A percentile compares a stretch with the other conserved stretches of the same genome.
Conservation (phyloP, 1,284 basidiomycete genomes). For the Neonothopanus nambi region DNA sequence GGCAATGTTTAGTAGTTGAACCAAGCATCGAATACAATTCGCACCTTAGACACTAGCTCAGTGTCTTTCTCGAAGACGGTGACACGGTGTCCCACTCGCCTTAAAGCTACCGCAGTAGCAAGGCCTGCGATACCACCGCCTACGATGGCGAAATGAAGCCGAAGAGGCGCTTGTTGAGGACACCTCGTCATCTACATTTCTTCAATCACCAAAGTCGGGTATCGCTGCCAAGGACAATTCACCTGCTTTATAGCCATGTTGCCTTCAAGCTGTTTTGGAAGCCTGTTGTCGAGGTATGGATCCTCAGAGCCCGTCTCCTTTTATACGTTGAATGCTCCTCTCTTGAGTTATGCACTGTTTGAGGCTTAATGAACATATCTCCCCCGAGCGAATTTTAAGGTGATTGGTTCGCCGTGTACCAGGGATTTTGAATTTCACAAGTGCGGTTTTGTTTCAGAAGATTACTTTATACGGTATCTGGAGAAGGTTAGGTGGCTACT, state of each 20-base stretch:
- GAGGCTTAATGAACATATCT: no score
- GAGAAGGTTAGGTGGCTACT: no score
- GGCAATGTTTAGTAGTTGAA: not conserved
- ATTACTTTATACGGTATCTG: no score
- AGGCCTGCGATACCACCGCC: slow-evolving; percentile 56
- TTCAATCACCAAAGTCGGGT: not conserved
- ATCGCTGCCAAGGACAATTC: not conserved
- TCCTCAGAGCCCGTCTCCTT: no score
- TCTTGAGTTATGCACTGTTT: no score
- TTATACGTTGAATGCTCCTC: no score
- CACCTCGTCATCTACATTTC: not conserved
- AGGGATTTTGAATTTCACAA: no score
- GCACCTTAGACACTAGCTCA: slow-evolving; percentile 31
- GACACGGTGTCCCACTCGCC: slow-evolving; percentile 55
- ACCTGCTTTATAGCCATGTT: not conserved
- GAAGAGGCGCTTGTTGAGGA: not conserved
- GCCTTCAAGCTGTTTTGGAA: not conserved
- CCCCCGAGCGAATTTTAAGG: no score
- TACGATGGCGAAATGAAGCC: slow-evolving; percentile 46
- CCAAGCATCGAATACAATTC: slow-evolving; percentile 1
- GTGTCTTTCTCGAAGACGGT: slow-evolving; percentile 50
- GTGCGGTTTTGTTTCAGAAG: no score
- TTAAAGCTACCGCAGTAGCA: slow-evolving; percentile 52
- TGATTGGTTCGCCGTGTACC: no score
- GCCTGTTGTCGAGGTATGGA: not conserved